A percentile compares a stretch with the other conserved stretches of the same genome.
Evolutionary conservation across 2,329 filamentous ascomycete genomes (phyloP).

Genomic region (Talaromyces sp.): DNA sequence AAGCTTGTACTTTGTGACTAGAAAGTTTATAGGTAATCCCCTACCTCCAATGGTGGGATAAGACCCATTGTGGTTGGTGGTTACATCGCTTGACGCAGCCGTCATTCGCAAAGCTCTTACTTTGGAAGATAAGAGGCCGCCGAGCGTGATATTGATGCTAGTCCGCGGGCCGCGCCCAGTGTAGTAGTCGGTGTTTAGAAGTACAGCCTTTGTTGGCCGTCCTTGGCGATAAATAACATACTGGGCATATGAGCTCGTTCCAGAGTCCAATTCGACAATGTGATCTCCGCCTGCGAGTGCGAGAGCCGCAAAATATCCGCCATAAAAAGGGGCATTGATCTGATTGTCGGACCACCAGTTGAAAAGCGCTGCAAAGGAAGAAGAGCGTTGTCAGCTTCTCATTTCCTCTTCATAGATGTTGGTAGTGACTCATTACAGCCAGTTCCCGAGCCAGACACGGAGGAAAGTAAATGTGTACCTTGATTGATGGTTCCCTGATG

Average conservation of each 20-base stretch:
- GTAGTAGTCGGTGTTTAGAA: slow-evolving; percentile 4
- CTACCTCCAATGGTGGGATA: slow-evolving; percentile 5
- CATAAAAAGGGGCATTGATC: slow-evolving; percentile 5
- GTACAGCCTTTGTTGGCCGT: neutral
- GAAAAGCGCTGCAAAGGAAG: neutral
- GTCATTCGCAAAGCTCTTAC: slow-evolving; percentile 1
- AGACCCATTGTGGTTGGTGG: neutral
- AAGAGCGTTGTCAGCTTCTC: neutral
- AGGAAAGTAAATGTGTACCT: neutral
- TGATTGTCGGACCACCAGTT: slow-evolving; percentile 7
- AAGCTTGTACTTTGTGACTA: neutral
- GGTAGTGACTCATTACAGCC: neutral
- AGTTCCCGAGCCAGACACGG: neutral
- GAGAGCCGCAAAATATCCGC: slow-evolving; percentile 1
- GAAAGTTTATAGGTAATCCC: neutral
- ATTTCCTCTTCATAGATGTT: neutral
- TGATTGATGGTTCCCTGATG: slow-evolving; percentile 8
- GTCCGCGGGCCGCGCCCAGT: neutral
- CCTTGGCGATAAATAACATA: neutral
- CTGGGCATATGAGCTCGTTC: neutral
- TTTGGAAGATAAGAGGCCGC: neutral
- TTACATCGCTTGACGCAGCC: neutral
- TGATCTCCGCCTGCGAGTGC: neutral
- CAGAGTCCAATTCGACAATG: neutral
- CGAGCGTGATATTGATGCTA: neutral